Evolutionary conservation across 1,284 basidiomycete genomes (phyloP), one percentile per base, ranked within the genome.

Genomic region (Agroathelia rolfsii): DNA sequence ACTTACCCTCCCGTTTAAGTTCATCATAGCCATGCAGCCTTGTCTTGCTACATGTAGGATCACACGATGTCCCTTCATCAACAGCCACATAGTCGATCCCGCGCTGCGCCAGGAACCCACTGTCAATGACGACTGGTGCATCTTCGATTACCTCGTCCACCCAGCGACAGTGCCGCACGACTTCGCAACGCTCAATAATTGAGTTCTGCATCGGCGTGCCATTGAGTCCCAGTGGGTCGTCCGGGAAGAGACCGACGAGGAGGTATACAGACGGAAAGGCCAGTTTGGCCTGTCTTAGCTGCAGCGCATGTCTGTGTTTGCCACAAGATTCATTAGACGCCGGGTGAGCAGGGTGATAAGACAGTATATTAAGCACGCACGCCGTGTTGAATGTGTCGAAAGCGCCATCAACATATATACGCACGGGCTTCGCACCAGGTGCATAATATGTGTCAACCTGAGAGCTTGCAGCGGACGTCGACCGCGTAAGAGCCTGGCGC

Each of bases 71-170:
- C 35, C 74, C 74, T 50, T 94, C 89, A 49, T 96, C 92, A 49
- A 97, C 94, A 1, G 94, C 93, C 30, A 98, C 85, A 50, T 96
- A 98, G 55, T 98, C 94, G 42, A 98, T 92, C 53, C 81, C 56
- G 54, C 84, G 76, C 50, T 81, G 79, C 34, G 86, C 72, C 27
- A 97, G 48, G 49, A 95, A 95, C 1, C 67, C 78, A 41, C 80
- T 69, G 45, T 84, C 78, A 38, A 97, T 69, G 24, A 89, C 67
- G 95, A 94, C 97, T 2, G 95, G 94, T 3, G 85, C 88, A 34
- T 93, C 87, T n/a, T 89, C 75, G 12, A 95, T 64, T 30, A 98
- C 82, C 56, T 97, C 85, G 56, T 98, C 93, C 0, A 93, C 92
- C 94, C 94, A 98, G 36, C 89, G 76, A 55, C 94, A 96, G 54